These are phyloP conservation scores for Boletus rubroflammeus DNA, from an alignment of 768 basidiomycete genomes.

Conservation along the genomic window DNA sequence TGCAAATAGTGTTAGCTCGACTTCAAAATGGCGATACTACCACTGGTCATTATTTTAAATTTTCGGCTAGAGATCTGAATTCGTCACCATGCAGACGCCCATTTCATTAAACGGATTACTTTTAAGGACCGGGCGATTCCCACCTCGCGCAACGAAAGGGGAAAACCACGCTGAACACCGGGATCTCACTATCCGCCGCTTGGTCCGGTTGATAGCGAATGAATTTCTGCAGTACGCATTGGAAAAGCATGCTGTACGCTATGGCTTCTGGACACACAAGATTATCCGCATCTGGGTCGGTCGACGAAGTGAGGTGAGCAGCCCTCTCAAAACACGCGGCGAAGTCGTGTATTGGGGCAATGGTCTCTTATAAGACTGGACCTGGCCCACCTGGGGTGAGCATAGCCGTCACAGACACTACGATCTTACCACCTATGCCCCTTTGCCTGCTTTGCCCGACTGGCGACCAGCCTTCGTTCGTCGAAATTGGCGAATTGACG, in stretches of 20 bases:
- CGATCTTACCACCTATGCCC: slow-evolving; percentile 22
- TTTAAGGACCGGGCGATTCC: slow-evolving; percentile 22
- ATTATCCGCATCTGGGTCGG: slow-evolving; percentile 20
- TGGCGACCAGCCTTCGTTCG: slow-evolving; percentile 22
- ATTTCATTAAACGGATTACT: slow-evolving; percentile 16
- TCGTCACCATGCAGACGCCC: slow-evolving; percentile 6
- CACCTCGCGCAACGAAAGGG: slow-evolving; percentile 11
- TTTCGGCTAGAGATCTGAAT: not conserved
- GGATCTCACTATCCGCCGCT: not conserved
- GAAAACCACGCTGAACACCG: not conserved
- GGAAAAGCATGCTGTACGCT: slow-evolving; percentile 24
- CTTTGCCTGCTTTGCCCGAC: slow-evolving; percentile 23
- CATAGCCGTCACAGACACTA: slow-evolving; percentile 10
- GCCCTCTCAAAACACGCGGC: slow-evolving; percentile 29
- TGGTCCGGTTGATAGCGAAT: slow-evolving; percentile 4
- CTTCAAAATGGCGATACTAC: not conserved
- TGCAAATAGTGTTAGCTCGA: not conserved
- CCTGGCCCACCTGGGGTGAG: slow-evolving; percentile 13
- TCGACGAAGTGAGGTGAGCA: slow-evolving; percentile 25
- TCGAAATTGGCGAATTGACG: slow-evolving; percentile 15
- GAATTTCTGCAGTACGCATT: slow-evolving; percentile 17
- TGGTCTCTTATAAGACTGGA: slow-evolving; percentile 29
- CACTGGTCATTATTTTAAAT: not conserved
- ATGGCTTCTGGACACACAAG: slow-evolving; percentile 22
- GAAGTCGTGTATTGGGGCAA: slow-evolving; percentile 32